These are phyloP conservation scores for Mycoemilia scoparia DNA, from an alignment of 192 early-diverging fungal species.

Conservation along the genomic window DNA sequence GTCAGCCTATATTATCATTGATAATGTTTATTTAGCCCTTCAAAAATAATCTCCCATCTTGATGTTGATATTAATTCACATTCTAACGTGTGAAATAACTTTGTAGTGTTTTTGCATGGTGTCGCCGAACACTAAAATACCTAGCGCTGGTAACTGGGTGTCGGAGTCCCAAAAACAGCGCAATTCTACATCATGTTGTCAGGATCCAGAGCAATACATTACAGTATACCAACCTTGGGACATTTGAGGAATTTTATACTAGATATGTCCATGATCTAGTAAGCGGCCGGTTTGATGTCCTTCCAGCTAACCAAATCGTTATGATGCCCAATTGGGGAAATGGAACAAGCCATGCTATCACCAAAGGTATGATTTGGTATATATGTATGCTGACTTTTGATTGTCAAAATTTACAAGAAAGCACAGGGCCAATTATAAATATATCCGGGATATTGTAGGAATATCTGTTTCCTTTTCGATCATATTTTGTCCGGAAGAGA, in stretches of 20 bases:
- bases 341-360: constrained; percentile 5
- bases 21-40: no score
- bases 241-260: constrained; percentile 20
- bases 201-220: constrained; percentile 18
- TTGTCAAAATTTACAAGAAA: no score
- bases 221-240: constrained; percentile 12
- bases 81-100: no score
- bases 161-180: neutral
- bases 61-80: no score
- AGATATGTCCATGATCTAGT: constrained; percentile 11
- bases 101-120: constrained; percentile 27
- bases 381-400: no score
- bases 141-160: constrained; percentile 17
- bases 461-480: constrained; percentile 18
- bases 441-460: no score
- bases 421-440: no score
- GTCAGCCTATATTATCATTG: no score
- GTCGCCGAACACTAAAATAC: constrained; percentile 15
- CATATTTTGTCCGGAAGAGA: constrained; percentile 25
- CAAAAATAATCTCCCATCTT: no score
- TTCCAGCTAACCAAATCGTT: constrained; percentile 5
- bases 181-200: constrained; percentile 20
- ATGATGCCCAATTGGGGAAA: constrained; percentile 23
- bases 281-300: constrained; percentile 8
- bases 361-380: constrained; percentile 12